phyloP scores from a whole-genome alignment of 371 early-diverging fungal species.

The Cladochytrium tenue region DNA sequence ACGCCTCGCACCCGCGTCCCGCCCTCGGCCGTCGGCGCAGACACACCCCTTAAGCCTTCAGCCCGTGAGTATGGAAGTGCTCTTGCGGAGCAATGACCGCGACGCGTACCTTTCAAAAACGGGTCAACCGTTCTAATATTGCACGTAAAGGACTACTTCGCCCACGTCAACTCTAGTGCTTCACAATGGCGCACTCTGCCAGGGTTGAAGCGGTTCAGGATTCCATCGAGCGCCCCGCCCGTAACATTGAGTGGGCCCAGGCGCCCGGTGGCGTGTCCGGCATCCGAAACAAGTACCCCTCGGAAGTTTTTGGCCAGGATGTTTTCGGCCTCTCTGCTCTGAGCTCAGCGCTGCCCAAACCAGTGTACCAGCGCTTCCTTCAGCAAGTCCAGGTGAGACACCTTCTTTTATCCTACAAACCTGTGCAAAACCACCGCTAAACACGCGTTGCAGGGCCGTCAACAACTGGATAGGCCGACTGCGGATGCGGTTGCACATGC shows the following conservation, averaged over 20 bases:
- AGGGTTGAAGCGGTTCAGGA: constrained; percentile 39
- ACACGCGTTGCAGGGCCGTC: constrained; percentile 64
- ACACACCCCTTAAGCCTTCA: too few relatives aligned
- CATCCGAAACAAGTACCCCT: constrained; percentile 64
- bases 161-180: too few relatives aligned
- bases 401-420: constrained; percentile 5
- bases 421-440: neutral
- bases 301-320: constrained; percentile 88
- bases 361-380: constrained; percentile 84
- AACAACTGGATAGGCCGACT: constrained; percentile 84
- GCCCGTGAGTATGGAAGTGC: too few relatives aligned
- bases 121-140: too few relatives aligned
- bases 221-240: constrained; percentile 34
- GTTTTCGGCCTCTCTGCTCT: constrained; percentile 88
- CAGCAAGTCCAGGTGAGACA: constrained; percentile 67
- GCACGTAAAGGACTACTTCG: too few relatives aligned
- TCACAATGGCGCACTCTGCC: constrained; percentile 24
- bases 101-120: too few relatives aligned
- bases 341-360: constrained; percentile 89
- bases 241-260: constrained; percentile 73
- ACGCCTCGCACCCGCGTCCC: too few relatives aligned
- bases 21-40: too few relatives aligned
- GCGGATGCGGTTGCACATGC: constrained; percentile 98
- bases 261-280: constrained; percentile 44
- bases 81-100: too few relatives aligned